Evolutionary conservation across 345 rosid species (phyloP).

Genomic region (Psidium friedrichsthalianum): DNA sequence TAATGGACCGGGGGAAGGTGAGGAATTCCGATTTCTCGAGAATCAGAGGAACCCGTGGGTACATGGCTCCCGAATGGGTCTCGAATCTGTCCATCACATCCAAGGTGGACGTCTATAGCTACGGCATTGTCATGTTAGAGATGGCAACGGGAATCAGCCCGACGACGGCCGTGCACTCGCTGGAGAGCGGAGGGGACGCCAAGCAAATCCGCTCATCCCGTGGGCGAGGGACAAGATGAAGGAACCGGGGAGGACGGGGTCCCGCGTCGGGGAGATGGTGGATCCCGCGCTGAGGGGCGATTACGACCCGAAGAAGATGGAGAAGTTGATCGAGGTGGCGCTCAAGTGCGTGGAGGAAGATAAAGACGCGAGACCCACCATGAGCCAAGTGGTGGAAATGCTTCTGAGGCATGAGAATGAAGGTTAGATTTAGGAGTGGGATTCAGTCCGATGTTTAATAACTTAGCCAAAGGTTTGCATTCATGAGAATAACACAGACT

Average conservation of each 20-base stretch:
- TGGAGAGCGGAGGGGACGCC: neutral
- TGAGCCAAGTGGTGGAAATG: constrained; percentile 20
- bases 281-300: constrained; percentile 1
- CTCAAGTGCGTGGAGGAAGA: constrained; percentile 22
- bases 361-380: constrained; percentile 21
- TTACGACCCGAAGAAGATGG: constrained; percentile 1
- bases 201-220: constrained; percentile 5
- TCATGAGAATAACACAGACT: neutral
- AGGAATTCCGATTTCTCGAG: neutral
- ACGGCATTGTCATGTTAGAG: constrained; percentile 28
- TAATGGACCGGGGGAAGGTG: constrained; percentile 3
- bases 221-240: constrained; percentile 14
- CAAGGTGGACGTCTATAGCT: constrained; percentile 30
- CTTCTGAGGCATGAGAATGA: neutral
- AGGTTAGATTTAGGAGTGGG: neutral
- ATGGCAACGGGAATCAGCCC: constrained; percentile 19
- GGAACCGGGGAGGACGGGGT: neutral
- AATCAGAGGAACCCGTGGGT: constrained; percentile 17
- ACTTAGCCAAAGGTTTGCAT: neutral
- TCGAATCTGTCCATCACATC: constrained; percentile 3
- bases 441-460: too few species aligned
- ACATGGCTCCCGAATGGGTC: constrained; percentile 19
- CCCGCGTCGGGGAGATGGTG: constrained; percentile 6
- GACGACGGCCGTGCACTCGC: neutral
- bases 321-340: constrained; percentile 10